Evolutionary conservation across 345 rosid species (phyloP).

Genomic region (Carallia pectinifolia): DNA sequence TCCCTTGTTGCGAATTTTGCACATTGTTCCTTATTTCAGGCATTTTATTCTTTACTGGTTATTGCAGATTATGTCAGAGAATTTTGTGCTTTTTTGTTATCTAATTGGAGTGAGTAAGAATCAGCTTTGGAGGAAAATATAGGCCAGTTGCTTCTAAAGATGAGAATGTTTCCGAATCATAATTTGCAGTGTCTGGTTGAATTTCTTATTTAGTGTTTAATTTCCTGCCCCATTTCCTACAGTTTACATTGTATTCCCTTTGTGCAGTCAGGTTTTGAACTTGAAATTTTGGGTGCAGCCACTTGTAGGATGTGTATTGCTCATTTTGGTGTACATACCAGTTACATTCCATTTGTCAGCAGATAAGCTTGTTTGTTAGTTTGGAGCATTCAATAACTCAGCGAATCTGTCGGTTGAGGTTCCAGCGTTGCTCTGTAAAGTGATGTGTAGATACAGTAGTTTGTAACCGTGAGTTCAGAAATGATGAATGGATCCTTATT

Average conservation of each 20-base stretch:
- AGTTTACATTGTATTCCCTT: background rate
- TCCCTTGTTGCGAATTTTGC: background rate
- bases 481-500: no score
- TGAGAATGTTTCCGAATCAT: background rate
- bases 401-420: no score
- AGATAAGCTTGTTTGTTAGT: no score
- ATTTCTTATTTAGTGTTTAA: background rate
- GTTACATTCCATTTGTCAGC: background rate
- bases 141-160: background rate
- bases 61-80: background rate
- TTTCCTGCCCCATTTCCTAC: background rate
- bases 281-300: background rate
- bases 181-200: background rate
- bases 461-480: no score
- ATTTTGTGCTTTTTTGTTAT: background rate
- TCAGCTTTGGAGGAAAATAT: background rate
- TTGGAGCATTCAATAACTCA: no score
- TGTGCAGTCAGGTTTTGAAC: background rate
- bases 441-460: no score
- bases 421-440: no score
- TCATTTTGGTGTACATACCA: background rate
- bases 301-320: background rate
- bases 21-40: constrained; percentile 2
- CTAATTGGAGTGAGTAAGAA: background rate
- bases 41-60: background rate